Evolutionary conservation across 2,329 filamentous ascomycete species (phyloP), one percentile per base, ranked within the genome.

Genomic region (Aspergillus amoenus): DNA sequence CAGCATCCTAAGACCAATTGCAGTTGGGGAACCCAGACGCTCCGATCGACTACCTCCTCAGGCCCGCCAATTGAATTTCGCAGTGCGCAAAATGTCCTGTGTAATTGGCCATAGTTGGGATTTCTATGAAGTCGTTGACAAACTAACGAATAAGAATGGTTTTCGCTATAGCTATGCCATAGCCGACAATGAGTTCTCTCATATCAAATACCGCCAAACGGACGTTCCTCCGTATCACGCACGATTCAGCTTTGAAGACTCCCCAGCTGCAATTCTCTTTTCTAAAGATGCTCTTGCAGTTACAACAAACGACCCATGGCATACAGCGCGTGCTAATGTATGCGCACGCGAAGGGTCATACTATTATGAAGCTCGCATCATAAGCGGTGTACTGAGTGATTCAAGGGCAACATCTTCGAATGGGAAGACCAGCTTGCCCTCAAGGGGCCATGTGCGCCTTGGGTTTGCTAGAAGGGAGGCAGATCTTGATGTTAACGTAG

Each of bases 331-430:
- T 40, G 92, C 91, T 12, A 99, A 99, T 67, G 88, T 97, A 0
- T 91, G 90, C 22, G 90, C 93, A 4, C 83, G 94, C 45, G 90
- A 97, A 74, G 94, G 94, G 1, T 85, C 90, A 32, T 91, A 91
- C 81, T 99, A 95, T 74, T 99, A 92, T 81, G 94, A 99, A 76
- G 92, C 93, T 74, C 93, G 90, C 68, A 86, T 99, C 53, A 88
- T 93, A 9, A 86, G 87, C 63, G 94, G 94, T 6, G 69, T 76
- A 43, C 63, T 74, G 44, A 68, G 69, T 44, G 64, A 67, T 17
- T 48, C 67, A 12, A 59, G 67, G 48, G 53, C 58, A 24, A 30
- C 50, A 21, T 37, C 65, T 24, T 61, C 62, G 12, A 68, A 64
- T 51, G 64, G 62, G n/a, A 63, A 55, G 41, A 50, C 68, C 8